phyloP scores from a whole-genome alignment of 139 green algal genomes.

The Ostreobium quekettii region DNA sequence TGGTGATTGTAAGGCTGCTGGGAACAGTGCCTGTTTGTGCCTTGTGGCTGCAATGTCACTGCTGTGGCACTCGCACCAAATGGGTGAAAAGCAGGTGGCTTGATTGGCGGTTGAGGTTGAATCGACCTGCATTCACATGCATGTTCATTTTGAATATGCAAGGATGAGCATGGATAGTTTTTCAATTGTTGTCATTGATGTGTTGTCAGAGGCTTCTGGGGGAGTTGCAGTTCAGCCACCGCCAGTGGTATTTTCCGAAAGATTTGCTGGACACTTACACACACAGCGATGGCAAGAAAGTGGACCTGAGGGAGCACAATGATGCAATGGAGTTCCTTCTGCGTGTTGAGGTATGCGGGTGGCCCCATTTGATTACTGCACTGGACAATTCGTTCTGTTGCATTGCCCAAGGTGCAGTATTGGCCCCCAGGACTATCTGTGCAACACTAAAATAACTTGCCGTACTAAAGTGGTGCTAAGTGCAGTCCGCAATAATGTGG shows the following conservation, averaged over 20 bases:
- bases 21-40: not conserved
- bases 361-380: too few relatives aligned
- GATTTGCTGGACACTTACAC: slow-evolving; percentile 13
- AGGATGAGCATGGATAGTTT: not conserved
- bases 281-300: slow-evolving; percentile 2
- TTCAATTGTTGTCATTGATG: not conserved
- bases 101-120: not conserved
- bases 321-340: slow-evolving; percentile 17
- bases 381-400: too few relatives aligned
- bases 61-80: too few relatives aligned
- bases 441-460: too few relatives aligned
- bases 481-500: too few relatives aligned
- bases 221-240: not conserved
- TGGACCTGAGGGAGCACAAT: slow-evolving; percentile 11
- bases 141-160: not conserved
- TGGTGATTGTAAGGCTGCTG: not conserved
- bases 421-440: too few relatives aligned
- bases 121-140: not conserved
- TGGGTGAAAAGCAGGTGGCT: too few relatives aligned
- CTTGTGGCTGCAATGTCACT: too few relatives aligned
- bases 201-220: slow-evolving; percentile 12
- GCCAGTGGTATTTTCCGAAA: not conserved
- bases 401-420: too few relatives aligned
- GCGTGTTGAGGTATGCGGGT: too few relatives aligned
- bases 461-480: too few relatives aligned